Evolutionary conservation across 495 filamentous ascomycete species (phyloP), one percentile per base, ranked within the genome.

Genomic region (Aspergillus affinis): DNA sequence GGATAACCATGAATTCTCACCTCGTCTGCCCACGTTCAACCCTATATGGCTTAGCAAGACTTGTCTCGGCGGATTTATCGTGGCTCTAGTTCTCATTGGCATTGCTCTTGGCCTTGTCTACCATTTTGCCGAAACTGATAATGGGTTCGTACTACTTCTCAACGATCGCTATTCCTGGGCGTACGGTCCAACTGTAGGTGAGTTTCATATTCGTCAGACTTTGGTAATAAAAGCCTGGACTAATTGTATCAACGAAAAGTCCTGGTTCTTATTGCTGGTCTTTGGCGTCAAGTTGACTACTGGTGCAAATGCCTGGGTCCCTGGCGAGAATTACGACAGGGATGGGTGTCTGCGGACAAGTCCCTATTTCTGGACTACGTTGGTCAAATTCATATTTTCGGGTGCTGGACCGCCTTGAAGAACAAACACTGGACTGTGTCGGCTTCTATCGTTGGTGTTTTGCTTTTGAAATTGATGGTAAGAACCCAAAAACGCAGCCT

Each of bases 281-380:
- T 48, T 3, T 56, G 54, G 54, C 36, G 54, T 10, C 54, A 56
- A 17, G 54, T 56, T 41, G 54, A 56, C 7, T 56, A 56, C 29
- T 45, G 54, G 8, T 46, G 36, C 18, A 56, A 56, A 19, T 19
- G 20, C 29, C 45, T 56, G 18, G 45, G 20, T 6, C 54, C 54
- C 12, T 48, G 54, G 54, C 36, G 29, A 8, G 17, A 15, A 2
- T 20, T 56, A 44, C 15, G 21, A 10, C 44, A 56, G 5, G 47
- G 7, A 27, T 45, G 36, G 21, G 17, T 8, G 5, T 15, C 41
- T 12, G 54, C 54, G 12, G 20, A 41, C 13, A 41, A 56, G 9
- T 46, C 36, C n/a, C 9, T 56, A 13, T 27, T 48, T 10, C 41
- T 56, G 0, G 54, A 56, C 41, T 56, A 56, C 30, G 54, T 56